Evolutionary conservation across 129 eudicot genomes (phyloP), one percentile per base, ranked within the genome.

Genomic region (Helianthus tuberosus): DNA sequence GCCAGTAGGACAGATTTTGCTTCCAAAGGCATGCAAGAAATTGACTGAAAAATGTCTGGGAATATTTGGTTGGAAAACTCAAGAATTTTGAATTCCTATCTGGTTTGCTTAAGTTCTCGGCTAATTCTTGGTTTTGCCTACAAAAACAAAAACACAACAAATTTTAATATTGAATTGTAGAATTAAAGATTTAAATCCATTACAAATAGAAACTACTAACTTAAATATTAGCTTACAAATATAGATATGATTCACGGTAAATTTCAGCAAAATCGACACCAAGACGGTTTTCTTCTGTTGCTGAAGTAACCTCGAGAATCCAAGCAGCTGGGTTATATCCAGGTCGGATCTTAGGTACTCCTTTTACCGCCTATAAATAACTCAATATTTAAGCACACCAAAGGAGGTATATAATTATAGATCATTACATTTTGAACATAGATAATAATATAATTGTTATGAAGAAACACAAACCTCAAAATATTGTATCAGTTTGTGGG

Each of bases 21-120:
- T 92, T 92, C 96, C 93, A 92, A 63, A 92, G 90, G 69, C 97
- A 92, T 50, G 97, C 87, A 12, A 77, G 54, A 68, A 92, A 92
- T 83, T 92, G 97, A 76, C 85, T 72, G n/a, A 85, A 54, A 72
- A 79, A 89, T 66, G 96, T 63, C 64, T 72, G 87, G 48, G 97
- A 83, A 77, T 89, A 92, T n/a, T 81, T 89, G 54, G 93, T 80
- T 7, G 97, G 97, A 75, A 92, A 92, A 71, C 66, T 71, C 59
- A 92, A 63, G 15, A 81, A 82, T 35, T 63, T 79, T 71, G 96
- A n/a, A n/a, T n/a, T n/a, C n/a, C n/a, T n/a, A n/a, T n/a, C n/a
- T n/a, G n/a, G n/a, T n/a, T n/a, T n/a, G n/a, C n/a, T n/a, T n/a
- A n/a, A n/a, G n/a, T n/a, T n/a, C n/a, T n/a, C n/a, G n/a, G n/a